Evolutionary conservation across 2,329 filamentous ascomycete species (phyloP).

Genomic region (Penicillium sp.): DNA sequence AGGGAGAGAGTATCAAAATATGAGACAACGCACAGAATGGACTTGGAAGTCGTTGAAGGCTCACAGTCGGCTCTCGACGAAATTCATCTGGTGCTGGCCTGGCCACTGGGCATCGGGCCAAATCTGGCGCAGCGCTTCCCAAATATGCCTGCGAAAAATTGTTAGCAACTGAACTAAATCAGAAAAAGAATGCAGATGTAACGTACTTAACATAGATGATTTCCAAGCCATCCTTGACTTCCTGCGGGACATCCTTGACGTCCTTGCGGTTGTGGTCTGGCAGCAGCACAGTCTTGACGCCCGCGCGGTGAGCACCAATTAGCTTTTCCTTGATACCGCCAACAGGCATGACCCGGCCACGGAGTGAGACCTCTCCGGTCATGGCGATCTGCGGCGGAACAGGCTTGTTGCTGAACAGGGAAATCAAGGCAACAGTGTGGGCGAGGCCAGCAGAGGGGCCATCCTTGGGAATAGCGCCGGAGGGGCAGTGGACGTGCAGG

Average conservation of each 20-base stretch:
- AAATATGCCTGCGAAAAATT: slow-evolving; percentile 67
- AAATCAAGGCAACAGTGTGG: slow-evolving; percentile 90
- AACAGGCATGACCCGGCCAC: slow-evolving; percentile 88
- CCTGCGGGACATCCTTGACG: slow-evolving; percentile 81
- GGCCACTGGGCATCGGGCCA: slow-evolving; percentile 92
- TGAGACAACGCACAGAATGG: background rate
- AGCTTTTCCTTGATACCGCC: slow-evolving; percentile 99
- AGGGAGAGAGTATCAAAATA: slow-evolving; percentile 6
- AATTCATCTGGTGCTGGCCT: slow-evolving; percentile 65
- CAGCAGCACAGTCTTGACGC: slow-evolving; percentile 89
- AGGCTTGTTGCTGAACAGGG: slow-evolving; percentile 78
- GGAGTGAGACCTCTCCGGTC: slow-evolving; percentile 78
- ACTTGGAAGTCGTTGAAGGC: slow-evolving; percentile 3
- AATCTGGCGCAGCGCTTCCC: slow-evolving; percentile 85
- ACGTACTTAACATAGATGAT: slow-evolving; percentile 86
- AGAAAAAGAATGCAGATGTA: background rate
- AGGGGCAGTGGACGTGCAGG: slow-evolving; percentile 94
- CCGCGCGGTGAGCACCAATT: slow-evolving; percentile 87
- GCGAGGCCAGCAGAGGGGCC: slow-evolving; percentile 81
- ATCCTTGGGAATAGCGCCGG: slow-evolving; percentile 93
- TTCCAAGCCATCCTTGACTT: slow-evolving; percentile 81
- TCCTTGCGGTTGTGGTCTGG: slow-evolving; percentile 90
- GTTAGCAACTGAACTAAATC: slow-evolving; percentile 16
- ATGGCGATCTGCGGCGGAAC: slow-evolving; percentile 93
- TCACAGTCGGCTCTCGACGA: slow-evolving; percentile 77